phyloP scores from a whole-genome alignment of 495 filamentous ascomycete genomes.

The Hypoxylon lienhwacheense region DNA sequence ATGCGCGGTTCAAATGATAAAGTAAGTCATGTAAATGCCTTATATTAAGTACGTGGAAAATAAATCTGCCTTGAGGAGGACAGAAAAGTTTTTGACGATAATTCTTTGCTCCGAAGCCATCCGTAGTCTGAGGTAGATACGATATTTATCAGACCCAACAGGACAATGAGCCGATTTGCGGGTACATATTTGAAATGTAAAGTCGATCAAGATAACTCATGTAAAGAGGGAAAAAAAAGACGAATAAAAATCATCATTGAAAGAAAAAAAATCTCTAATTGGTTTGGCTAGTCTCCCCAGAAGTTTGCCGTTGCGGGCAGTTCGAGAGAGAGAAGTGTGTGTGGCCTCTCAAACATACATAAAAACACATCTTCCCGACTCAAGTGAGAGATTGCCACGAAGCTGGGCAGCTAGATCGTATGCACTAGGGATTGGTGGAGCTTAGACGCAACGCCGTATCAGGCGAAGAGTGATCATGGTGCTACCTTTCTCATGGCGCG shows the following conservation, averaged over 20 bases:
- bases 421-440: conserved; percentile 35
- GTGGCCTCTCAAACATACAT: conserved; percentile 27
- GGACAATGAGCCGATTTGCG: conserved; percentile 26
- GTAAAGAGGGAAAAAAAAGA: conserved; percentile 7
- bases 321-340: conserved; percentile 6
- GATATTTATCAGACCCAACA: conserved; percentile 23
- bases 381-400: conserved; percentile 55
- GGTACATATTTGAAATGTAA: conserved; percentile 18
- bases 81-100: conserved; percentile 1
- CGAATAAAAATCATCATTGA: not conserved
- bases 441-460: conserved; percentile 25
- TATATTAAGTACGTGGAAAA: too few relatives aligned
- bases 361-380: conserved; percentile 20
- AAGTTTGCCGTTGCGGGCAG: conserved; percentile 33
- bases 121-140: conserved; percentile 5
- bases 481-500: conserved; percentile 29
- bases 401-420: conserved; percentile 38
- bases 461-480: conserved; percentile 33
- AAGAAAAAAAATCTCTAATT: conserved; percentile 24
- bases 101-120: conserved; percentile 26
- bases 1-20: too few relatives aligned
- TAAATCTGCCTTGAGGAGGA: too few relatives aligned
- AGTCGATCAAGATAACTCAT: conserved; percentile 14
- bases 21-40: too few relatives aligned
- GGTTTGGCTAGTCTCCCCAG: conserved; percentile 22